Conservation (phyloP, 441 rosid species). For the Adansonia gregorii region DNA sequence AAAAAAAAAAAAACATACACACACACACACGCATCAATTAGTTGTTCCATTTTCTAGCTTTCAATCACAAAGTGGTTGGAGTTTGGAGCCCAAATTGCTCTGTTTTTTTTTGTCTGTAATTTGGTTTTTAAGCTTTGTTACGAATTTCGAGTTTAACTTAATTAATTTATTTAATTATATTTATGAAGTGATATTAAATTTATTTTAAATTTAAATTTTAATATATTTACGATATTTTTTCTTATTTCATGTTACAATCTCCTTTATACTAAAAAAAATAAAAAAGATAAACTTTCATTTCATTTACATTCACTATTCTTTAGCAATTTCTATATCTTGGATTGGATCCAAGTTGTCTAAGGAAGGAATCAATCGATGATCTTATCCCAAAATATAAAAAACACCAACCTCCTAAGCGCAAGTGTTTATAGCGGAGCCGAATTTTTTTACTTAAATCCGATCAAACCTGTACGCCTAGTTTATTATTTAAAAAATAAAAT, state of each 20-base stretch:
- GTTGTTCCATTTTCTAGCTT: background rate
- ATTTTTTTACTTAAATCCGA: too few species aligned
- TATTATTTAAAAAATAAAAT: too few species aligned
- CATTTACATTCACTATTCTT: background rate
- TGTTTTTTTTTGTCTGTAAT: background rate
- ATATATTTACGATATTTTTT: too few species aligned
- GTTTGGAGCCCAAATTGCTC: background rate
- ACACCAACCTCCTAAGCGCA: background rate
- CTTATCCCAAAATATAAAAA: background rate
- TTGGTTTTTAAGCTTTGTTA: background rate
- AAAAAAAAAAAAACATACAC: background rate
- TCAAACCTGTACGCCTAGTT: too few species aligned
- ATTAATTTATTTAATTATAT: too few species aligned
- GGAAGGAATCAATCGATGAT: background rate
- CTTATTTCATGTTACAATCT: too few species aligned
- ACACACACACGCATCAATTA: background rate
- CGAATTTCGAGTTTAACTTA: too few species aligned
- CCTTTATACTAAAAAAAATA: too few species aligned
- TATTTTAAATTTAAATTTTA: too few species aligned
- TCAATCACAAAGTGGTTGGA: background rate
- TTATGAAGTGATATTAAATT: too few species aligned
- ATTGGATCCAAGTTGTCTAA: background rate
- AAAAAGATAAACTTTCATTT: background rate
- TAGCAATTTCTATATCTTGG: background rate
- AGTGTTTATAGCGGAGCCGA: too few species aligned